A percentile compares a stretch with the other conserved stretches of the same genome.
Evolutionary conservation across 164 flowering plant genomes (phyloP).

Genomic region (Umbilicus rupestris): DNA sequence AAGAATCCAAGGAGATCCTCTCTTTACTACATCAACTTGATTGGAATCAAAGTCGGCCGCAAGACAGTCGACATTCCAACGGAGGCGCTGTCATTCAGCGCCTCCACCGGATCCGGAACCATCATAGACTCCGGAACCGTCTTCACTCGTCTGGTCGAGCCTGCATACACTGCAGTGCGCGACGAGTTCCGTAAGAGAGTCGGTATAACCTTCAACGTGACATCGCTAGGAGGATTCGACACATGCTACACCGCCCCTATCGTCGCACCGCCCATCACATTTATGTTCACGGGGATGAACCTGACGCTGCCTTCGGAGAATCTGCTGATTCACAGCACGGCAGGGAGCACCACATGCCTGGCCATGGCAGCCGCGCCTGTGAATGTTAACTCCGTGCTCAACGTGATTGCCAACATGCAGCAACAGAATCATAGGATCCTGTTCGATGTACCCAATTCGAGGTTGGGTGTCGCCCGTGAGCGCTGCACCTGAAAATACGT

Average conservation of each 20-base stretch:
- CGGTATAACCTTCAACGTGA: conserved; percentile 18
- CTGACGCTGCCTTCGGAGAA: conserved; percentile 57
- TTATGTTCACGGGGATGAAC: conserved; percentile 66
- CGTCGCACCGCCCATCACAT: conserved; percentile 39
- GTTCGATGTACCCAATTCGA: conserved; percentile 62
- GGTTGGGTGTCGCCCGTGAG: conserved; percentile 81
- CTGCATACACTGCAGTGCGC: conserved; percentile 56
- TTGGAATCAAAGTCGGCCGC: conserved; percentile 55
- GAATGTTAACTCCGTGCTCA: conserved; percentile 70
- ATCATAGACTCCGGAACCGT: conserved; percentile 64
- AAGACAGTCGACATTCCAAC: conserved; percentile 51
- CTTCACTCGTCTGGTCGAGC: conserved; percentile 39
- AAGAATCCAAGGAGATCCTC: conserved; percentile 74
- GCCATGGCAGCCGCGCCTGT: conserved; percentile 80
- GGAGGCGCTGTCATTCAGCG: conserved; percentile 51
- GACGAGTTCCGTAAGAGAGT: conserved; percentile 50
- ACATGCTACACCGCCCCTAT: conserved; percentile 59
- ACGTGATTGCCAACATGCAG: conserved; percentile 86
- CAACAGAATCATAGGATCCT: conserved; percentile 83
- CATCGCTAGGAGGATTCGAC: conserved; percentile 76
- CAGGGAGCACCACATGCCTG: conserved; percentile 46
- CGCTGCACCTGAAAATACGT: conserved; percentile 37
- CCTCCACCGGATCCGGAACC: conserved; percentile 83
- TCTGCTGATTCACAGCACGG: conserved; percentile 52
- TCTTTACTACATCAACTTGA: conserved; percentile 70